A percentile compares a stretch with the other conserved stretches of the same genome.
Evolutionary conservation across 345 rosid genomes (phyloP).

Genomic region (Linum lewisii): DNA sequence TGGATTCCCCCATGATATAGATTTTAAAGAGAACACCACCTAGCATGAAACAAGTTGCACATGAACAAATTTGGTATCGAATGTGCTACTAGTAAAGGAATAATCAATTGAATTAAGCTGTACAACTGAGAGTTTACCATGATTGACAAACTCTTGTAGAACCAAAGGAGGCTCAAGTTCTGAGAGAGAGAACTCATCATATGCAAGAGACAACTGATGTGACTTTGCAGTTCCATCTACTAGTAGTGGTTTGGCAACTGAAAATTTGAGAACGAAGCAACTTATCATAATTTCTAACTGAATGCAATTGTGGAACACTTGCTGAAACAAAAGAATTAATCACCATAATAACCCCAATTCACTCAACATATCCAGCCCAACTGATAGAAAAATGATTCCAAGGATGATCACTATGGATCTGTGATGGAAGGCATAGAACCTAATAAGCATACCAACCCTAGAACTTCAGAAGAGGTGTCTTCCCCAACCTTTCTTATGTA

Average conservation of each 20-base stretch:
- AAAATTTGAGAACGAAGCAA: slow-evolving; percentile 5
- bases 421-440: neutral
- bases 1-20: slow-evolving; percentile 67
- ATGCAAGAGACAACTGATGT: slow-evolving; percentile 70
- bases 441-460: neutral
- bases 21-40: slow-evolving; percentile 88
- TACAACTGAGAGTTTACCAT: slow-evolving; percentile 31
- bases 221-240: slow-evolving; percentile 92
- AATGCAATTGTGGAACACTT: too few species aligned
- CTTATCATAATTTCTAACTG: neutral
- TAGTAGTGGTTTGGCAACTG: slow-evolving; percentile 86
- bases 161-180: slow-evolving; percentile 82
- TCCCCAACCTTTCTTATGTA: neutral
- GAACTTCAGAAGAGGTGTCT: neutral
- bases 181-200: slow-evolving; percentile 54
- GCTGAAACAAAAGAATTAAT: neutral
- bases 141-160: slow-evolving; percentile 89
- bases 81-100: too few species aligned
- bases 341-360: neutral
- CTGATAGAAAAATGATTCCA: slow-evolving; percentile 3
- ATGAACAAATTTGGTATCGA: neutral
- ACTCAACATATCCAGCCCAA: neutral
- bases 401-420: neutral
- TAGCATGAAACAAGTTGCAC: slow-evolving; percentile 16
- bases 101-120: too few species aligned